Evolutionary conservation across 345 rosid genomes (phyloP).

Genomic region (Acer saccharum): DNA sequence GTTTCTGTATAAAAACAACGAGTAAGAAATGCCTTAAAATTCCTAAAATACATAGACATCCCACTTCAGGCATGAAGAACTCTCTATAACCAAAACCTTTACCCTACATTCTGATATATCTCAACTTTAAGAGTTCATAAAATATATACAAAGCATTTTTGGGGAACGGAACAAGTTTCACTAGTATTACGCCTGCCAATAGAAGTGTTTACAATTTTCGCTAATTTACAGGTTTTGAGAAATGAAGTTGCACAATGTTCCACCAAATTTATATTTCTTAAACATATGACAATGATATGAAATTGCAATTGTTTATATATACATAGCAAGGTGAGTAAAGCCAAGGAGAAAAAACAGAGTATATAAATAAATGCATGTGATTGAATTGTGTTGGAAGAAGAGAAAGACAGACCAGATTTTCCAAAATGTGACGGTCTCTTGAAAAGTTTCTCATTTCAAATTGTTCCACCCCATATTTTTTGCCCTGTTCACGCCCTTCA

Average conservation of each 20-base stretch:
- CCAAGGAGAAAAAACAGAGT: not conserved
- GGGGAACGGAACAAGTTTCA: not conserved
- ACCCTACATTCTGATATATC: constrained; percentile 4
- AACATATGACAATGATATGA: not conserved
- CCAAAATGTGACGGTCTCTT: constrained; percentile 67
- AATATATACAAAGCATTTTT: not conserved
- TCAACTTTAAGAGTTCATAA: not conserved
- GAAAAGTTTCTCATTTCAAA: constrained; percentile 93
- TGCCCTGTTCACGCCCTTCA: constrained; percentile 95
- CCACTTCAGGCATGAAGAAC: not conserved
- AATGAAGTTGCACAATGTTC: not conserved
- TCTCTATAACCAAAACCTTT: constrained; percentile 7
- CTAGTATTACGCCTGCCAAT: not conserved
- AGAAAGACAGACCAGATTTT: constrained; percentile 74
- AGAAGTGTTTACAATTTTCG: not conserved
- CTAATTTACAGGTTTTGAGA: not conserved
- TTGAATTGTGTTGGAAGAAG: not conserved
- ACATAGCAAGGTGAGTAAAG: not conserved
- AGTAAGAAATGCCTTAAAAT: not conserved
- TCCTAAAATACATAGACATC: not conserved
- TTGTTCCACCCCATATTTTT: constrained; percentile 93
- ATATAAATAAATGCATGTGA: no score
- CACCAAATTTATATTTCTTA: not conserved
- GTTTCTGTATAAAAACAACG: constrained; percentile 55
- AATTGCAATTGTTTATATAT: not conserved